phyloP scores from a whole-genome alignment of 495 filamentous ascomycete genomes.

The Penicillium tannophilum region DNA sequence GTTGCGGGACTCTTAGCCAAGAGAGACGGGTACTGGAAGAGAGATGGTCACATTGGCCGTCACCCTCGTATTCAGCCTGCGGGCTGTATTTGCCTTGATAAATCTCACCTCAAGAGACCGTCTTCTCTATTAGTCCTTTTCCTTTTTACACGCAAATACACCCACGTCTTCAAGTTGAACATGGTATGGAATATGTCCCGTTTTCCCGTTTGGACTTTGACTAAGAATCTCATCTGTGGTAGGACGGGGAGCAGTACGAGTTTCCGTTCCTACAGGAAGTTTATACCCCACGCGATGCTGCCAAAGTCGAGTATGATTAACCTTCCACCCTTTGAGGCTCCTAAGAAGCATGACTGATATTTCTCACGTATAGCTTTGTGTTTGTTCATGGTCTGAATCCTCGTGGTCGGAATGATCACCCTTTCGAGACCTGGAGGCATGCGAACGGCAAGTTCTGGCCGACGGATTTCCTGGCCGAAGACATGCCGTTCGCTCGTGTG shows the following conservation, averaged over 20 bases:
- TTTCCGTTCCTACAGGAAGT: constrained; percentile 42
- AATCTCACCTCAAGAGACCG: too few relatives aligned
- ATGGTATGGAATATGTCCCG: constrained; percentile 13
- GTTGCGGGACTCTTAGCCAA: constrained; percentile 8
- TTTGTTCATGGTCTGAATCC: constrained; percentile 46
- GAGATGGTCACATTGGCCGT: constrained; percentile 12
- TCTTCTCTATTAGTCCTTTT: background rate
- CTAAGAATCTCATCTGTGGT: background rate
- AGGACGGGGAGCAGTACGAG: constrained; percentile 34
- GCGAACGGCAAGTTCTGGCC: constrained; percentile 45
- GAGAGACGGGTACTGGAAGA: background rate
- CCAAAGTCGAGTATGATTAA: constrained; percentile 35
- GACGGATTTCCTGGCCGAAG: constrained; percentile 39
- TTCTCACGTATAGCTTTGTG: constrained; percentile 26
- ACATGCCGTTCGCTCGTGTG: constrained; percentile 42
- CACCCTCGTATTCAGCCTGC: constrained; percentile 16
- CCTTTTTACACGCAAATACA: background rate
- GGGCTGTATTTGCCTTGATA: background rate
- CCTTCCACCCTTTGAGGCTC: background rate
- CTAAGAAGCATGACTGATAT: background rate
- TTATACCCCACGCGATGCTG: constrained; percentile 28
- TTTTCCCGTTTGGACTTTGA: background rate
- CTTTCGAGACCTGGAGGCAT: constrained; percentile 45
- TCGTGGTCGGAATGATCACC: constrained; percentile 39
- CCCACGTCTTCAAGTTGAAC: background rate